These are phyloP conservation scores for Achaetomium macrosporum DNA, from an alignment of 2,329 filamentous ascomycete species.

Conservation along the genomic window DNA sequence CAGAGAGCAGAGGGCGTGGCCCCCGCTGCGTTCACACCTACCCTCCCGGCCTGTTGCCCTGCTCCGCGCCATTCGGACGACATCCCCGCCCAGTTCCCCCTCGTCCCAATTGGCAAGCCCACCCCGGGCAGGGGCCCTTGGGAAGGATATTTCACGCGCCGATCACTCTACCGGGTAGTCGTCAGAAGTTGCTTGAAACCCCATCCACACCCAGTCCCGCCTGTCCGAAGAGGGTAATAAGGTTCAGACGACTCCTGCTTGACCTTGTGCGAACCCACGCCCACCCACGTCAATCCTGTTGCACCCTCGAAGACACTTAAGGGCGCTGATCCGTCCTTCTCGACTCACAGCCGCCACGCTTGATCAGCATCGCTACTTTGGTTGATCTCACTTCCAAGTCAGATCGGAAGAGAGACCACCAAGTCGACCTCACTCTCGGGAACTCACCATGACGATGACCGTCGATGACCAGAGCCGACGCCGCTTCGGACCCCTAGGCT, in stretches of 20 bases:
- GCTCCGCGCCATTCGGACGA: conserved; percentile 15
- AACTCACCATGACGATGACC: conserved; percentile 80
- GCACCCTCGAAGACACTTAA: conserved; percentile 48
- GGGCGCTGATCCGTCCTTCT: conserved; percentile 52
- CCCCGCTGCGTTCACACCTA: conserved; percentile 16
- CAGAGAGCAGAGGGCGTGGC: conserved; percentile 8
- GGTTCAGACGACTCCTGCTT: conserved; percentile 36
- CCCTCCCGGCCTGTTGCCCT: conserved; percentile 15
- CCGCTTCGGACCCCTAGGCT: conserved; percentile 70
- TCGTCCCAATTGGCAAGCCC: conserved; percentile 17
- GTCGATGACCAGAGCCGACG: conserved; percentile 77
- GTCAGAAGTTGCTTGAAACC: conserved; percentile 41
- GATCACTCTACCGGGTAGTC: conserved; percentile 48
- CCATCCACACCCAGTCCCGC: conserved; percentile 31
- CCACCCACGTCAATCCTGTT: conserved; percentile 28
- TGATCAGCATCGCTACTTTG: conserved; percentile 43
- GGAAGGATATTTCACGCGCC: conserved; percentile 47
- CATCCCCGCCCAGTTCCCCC: conserved; percentile 4
- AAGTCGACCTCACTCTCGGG: conserved; percentile 5
- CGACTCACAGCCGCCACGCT: conserved; percentile 16
- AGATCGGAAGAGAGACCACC: conserved; percentile 10
- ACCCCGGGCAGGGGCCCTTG: conserved; percentile 30
- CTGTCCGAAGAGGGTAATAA: conserved; percentile 36
- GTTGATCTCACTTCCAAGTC: conserved; percentile 19
- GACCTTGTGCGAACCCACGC: conserved; percentile 31